Conservation (phyloP, 139 green algal genomes). For the Spirogloea muscicola region DNA sequence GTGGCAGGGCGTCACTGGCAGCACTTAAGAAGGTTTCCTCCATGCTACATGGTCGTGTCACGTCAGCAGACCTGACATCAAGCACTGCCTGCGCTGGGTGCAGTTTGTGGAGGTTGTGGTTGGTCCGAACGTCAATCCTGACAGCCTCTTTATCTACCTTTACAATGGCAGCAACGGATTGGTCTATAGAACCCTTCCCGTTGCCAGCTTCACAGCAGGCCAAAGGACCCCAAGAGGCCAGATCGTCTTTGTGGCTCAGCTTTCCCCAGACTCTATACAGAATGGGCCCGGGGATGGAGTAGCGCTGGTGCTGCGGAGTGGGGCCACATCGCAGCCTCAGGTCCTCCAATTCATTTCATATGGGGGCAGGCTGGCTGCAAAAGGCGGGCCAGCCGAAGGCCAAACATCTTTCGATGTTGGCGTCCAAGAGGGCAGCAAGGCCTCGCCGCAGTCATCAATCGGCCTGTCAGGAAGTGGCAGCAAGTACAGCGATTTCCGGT, state of each 20-base stretch:
- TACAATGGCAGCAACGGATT: conserved; percentile 22
- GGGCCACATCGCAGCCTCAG: neutral
- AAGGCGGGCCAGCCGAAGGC: conserved; percentile 1
- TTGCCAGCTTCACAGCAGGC: neutral
- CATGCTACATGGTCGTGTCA: neutral
- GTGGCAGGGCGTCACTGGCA: neutral
- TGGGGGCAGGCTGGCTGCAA: conserved; percentile 7
- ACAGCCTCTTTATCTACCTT: conserved; percentile 14
- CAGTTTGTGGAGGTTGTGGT: conserved; percentile 40
- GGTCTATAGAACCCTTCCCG: neutral
- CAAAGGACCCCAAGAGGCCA: neutral
- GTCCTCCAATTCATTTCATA: conserved; percentile 39
- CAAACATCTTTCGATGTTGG: conserved; percentile 18
- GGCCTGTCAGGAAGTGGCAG: conserved; percentile 5
- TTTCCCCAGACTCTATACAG: neutral
- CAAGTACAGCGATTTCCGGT: conserved; percentile 5
- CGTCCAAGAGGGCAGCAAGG: conserved; percentile 16
- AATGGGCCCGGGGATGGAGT: conserved; percentile 31
- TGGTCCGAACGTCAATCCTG: neutral
- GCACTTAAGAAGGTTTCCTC: neutral
- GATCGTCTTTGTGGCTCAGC: neutral
- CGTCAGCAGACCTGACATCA: neutral
- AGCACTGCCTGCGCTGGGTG: neutral
- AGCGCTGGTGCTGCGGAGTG: neutral
- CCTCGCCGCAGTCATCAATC: neutral